These are phyloP conservation scores for Blastosporella zonata DNA, from an alignment of 1,284 basidiomycete species.

Conservation along the genomic window DNA sequence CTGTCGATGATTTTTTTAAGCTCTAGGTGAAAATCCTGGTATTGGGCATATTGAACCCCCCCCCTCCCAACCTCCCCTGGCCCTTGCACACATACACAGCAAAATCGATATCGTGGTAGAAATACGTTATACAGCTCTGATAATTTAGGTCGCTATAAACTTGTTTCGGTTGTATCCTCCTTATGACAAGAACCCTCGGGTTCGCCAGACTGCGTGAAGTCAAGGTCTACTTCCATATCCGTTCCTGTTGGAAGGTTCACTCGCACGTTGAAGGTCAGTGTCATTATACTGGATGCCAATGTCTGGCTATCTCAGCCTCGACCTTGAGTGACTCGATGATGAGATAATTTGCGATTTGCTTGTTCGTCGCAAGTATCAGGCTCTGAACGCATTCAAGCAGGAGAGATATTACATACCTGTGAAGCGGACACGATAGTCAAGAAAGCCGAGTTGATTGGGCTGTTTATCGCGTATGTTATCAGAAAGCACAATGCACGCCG, in stretches of 20 bases:
- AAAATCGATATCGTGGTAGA: too few species aligned
- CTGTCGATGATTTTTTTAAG: too few species aligned
- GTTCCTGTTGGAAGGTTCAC: background rate
- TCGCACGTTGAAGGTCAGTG: background rate
- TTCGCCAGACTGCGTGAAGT: background rate
- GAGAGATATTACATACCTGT: constrained; percentile 27
- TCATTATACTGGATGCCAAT: constrained; percentile 1
- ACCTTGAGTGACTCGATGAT: constrained; percentile 41
- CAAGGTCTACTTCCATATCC: background rate
- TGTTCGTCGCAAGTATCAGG: background rate
- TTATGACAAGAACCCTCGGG: too few species aligned
- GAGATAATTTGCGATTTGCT: constrained; percentile 42
- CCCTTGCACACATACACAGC: too few species aligned
- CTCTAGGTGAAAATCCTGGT: too few species aligned
- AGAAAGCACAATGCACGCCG: constrained; percentile 39
- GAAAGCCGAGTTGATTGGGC: constrained; percentile 36
- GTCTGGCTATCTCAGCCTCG: constrained; percentile 33
- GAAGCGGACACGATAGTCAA: constrained; percentile 29
- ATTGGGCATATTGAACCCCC: too few species aligned
- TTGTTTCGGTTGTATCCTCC: too few species aligned
- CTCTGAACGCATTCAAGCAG: background rate
- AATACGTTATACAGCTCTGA: too few species aligned
- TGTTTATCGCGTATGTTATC: constrained; percentile 38
- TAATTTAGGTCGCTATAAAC: too few species aligned
- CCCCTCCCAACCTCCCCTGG: too few species aligned